Conservation (phyloP, 148 eudicot species). For the Amaranthus palmeri region DNA sequence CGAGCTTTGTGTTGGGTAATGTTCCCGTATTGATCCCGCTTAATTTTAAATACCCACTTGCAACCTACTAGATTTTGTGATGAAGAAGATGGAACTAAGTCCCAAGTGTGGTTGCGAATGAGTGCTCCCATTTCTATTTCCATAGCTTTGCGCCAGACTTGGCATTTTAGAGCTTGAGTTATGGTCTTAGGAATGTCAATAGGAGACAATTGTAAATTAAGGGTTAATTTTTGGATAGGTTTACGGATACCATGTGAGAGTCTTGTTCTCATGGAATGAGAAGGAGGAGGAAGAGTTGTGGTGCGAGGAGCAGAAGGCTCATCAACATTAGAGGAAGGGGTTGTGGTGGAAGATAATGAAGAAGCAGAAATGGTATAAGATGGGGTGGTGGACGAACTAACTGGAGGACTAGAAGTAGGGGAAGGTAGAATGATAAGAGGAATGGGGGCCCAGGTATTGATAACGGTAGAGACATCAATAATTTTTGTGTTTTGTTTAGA, state of each 20-base stretch:
- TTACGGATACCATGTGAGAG: background rate
- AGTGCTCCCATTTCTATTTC: background rate
- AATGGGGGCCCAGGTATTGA: background rate
- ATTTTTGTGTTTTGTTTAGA: too few species aligned
- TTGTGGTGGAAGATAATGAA: background rate
- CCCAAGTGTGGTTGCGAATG: background rate
- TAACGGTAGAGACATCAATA: background rate
- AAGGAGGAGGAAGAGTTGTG: background rate
- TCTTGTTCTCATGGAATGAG: background rate
- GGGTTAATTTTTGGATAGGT: background rate
- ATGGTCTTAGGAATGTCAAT: background rate
- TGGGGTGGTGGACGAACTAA: background rate
- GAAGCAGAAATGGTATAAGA: too few species aligned
- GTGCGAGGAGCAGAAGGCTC: background rate
- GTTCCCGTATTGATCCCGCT: background rate
- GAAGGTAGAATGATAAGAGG: background rate
- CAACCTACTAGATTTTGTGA: background rate
- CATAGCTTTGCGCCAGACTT: background rate
- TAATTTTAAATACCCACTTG: background rate
- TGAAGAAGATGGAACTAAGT: background rate
- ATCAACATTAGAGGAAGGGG: background rate
- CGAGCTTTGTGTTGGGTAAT: constrained; percentile 1
- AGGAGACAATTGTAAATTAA: background rate
- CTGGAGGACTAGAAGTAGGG: background rate
- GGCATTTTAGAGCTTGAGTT: background rate